Percentiles rank a stretch among this genome's conserved stretches.
Evolutionary conservation across 2,329 filamentous ascomycete species (phyloP).

Genomic region (Graphiopsis chlorocephala): DNA sequence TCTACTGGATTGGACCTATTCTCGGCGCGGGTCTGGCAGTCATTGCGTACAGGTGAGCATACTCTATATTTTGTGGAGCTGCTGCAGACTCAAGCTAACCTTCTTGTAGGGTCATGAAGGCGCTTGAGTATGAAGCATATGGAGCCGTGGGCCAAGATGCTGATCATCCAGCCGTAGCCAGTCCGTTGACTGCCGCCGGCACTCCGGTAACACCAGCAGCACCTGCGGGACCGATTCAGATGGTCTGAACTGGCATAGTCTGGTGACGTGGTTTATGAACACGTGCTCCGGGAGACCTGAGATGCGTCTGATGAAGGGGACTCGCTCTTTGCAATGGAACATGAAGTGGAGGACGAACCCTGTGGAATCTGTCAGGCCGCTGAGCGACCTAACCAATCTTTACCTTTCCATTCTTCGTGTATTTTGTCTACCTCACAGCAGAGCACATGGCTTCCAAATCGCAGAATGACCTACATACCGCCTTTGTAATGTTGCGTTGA

Average conservation of each 20-base stretch:
- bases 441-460: neutral
- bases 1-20: conserved; percentile 46
- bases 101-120: conserved; percentile 30
- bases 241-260: neutral
- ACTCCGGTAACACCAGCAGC: neutral
- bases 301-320: neutral
- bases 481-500: neutral
- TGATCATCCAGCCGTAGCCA: neutral
- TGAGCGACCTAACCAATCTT: neutral
- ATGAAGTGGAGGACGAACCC: neutral
- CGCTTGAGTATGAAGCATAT: conserved; percentile 32
- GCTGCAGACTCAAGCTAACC: conserved; percentile 20
- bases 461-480: neutral
- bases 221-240: neutral
- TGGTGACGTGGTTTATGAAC: neutral
- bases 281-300: neutral
- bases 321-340: too few species aligned
- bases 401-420: neutral
- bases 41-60: conserved; percentile 39
- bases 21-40: conserved; percentile 43
- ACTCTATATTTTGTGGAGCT: conserved; percentile 11
- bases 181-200: neutral
- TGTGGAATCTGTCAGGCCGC: neutral
- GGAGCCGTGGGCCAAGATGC: conserved; percentile 13
- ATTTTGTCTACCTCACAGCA: neutral